Conservation (phyloP, 2,329 filamentous ascomycete genomes). For the Aspergillus sclerotialis region DNA sequence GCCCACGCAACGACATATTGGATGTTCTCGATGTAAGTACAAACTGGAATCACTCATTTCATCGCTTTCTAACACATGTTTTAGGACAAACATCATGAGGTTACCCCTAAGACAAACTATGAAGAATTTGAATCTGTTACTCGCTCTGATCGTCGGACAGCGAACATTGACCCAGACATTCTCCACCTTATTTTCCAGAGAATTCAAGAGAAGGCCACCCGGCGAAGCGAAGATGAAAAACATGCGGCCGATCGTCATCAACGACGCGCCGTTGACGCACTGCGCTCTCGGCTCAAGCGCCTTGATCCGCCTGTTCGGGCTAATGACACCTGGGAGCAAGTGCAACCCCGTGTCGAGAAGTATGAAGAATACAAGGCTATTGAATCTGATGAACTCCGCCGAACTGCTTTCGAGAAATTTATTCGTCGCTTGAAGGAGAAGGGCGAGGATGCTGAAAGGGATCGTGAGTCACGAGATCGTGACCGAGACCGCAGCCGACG, state of each 20-base stretch:
- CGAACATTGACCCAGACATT: conserved; percentile 74
- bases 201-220: conserved; percentile 77
- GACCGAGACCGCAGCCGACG: conserved; percentile 45
- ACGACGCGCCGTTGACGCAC: conserved; percentile 72
- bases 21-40: conserved; percentile 76
- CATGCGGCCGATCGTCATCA: conserved; percentile 76
- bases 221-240: conserved; percentile 77
- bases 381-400: conserved; percentile 72
- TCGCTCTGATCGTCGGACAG: conserved; percentile 79
- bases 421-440: conserved; percentile 86
- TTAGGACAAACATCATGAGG: conserved; percentile 84
- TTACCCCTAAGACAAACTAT: conserved; percentile 77
- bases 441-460: conserved; percentile 69
- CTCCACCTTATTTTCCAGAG: conserved; percentile 78
- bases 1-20: conserved; percentile 72
- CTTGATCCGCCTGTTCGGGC: conserved; percentile 74
- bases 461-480: conserved; percentile 44
- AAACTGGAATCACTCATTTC: background rate
- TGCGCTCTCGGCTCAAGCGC: conserved; percentile 82
- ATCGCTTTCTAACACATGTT: conserved; percentile 27
- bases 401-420: conserved; percentile 82
- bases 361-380: conserved; percentile 79
- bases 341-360: conserved; percentile 71
- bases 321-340: conserved; percentile 81
- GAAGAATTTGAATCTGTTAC: conserved; percentile 81